Percentiles rank a stretch among this genome's conserved stretches.
Evolutionary conservation across 495 filamentous ascomycete genomes (phyloP).

Genomic region (Platismatia glauca): DNA sequence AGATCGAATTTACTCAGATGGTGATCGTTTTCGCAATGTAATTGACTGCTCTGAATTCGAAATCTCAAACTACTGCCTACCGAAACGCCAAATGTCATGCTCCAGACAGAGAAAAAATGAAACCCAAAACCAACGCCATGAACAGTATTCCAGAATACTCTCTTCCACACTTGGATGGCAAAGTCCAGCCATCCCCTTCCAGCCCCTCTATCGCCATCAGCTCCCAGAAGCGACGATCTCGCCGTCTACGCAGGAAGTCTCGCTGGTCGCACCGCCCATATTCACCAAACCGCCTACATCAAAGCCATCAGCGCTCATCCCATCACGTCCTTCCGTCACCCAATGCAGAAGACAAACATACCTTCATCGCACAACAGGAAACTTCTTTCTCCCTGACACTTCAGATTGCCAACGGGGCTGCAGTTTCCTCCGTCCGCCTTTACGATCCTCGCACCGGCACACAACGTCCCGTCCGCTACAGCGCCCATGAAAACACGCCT

Average conservation of each 20-base stretch:
- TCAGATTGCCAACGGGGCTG: background rate
- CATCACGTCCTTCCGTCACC: background rate
- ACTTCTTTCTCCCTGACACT: background rate
- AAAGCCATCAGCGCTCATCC: background rate
- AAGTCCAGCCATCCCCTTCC: conserved; percentile 5
- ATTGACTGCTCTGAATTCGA: too few species aligned
- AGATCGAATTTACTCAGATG: too few species aligned
- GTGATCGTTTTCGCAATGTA: too few species aligned
- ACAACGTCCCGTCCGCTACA: background rate
- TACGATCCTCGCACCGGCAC: background rate
- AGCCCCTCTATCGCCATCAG: too few species aligned
- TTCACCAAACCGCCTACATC: background rate
- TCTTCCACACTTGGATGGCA: background rate
- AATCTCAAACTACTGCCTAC: too few species aligned
- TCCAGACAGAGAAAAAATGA: background rate
- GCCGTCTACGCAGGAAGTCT: background rate
- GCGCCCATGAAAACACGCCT: background rate
- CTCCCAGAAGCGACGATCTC: background rate
- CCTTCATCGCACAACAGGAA: conserved; percentile 8
- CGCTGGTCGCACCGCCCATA: conserved; percentile 1
- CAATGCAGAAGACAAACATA: background rate
- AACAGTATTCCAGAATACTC: background rate
- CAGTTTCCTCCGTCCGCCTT: background rate
- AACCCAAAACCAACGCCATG: too few species aligned
- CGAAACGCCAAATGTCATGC: background rate